Evolutionary conservation across 257 asterid genomes (phyloP), one percentile per base, ranked within the genome.

Genomic region (Scutellaria baicalensis): DNA sequence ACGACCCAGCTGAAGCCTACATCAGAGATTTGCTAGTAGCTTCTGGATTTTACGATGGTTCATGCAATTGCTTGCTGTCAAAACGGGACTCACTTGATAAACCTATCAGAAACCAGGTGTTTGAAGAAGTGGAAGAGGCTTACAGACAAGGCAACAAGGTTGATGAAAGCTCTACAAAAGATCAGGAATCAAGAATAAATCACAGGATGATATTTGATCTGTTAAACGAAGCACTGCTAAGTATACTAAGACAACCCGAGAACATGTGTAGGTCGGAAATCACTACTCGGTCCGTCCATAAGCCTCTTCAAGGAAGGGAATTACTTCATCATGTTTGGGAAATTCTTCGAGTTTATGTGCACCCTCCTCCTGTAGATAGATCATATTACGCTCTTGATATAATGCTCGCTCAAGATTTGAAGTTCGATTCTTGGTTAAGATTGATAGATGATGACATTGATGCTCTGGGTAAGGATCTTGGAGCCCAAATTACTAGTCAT

Each of bases 11-110:
- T 18, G 86, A 91, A 86, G 89, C 92, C 79, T 94, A 86, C 38
- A 60, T 94, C 31, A 85, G 92, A 81, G 95, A 94, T 65, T 86
- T 94, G 87, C 97, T 94, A 5, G 66, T 89, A 20, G 93, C 92
- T 75, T 84, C 96, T 57, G 97, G 98, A 50, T 72, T 85, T 5
- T 94, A 89, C 61, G 82, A 85, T 48, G 86, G 89, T 68, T 76
- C 93, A 9, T 79, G 68, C 58, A 79, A 79, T 40, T 81, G 51
- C 55, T 80, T 92, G 23, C 43, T 79, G 54, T 77, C 96, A 51
- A 94, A 87, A 73, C 80, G 88, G 95, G 97, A 94, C 65, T 87
- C 90, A 5, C 84, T 80, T 3, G 87, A 87, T 17, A 86, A 86
- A 84, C 87, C 86, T 62, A 86, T 91, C 17, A 84, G 91, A 88